phyloP scores from a whole-genome alignment of 257 asterid genomes.

The Solanum peruvianum region DNA sequence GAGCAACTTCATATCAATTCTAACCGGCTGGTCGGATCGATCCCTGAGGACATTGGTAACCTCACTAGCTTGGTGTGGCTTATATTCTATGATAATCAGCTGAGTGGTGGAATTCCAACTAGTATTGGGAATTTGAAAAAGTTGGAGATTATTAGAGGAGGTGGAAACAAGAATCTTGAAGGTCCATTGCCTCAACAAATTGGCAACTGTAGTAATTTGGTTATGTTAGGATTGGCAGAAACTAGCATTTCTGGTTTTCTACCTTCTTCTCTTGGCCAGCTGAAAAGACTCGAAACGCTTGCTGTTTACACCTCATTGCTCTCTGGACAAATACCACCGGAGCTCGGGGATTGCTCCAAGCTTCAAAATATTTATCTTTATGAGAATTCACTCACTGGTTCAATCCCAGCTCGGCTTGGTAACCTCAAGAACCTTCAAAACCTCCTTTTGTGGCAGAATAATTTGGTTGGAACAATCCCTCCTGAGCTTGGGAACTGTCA shows the following conservation, averaged over 20 bases:
- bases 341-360: conserved; percentile 44
- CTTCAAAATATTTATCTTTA: conserved; percentile 43
- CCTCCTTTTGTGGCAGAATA: conserved; percentile 64
- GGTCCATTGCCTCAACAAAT: conserved; percentile 57
- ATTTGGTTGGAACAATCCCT: conserved; percentile 48
- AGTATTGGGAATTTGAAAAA: conserved; percentile 43
- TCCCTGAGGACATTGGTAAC: conserved; percentile 43
- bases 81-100: conserved; percentile 50
- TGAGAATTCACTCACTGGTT: conserved; percentile 58
- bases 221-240: conserved; percentile 55
- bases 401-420: conserved; percentile 48
- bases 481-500: conserved; percentile 48
- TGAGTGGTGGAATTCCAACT: conserved; percentile 42
- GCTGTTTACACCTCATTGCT: conserved; percentile 61
- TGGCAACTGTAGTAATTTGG: conserved; percentile 50
- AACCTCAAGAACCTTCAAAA: conserved; percentile 32
- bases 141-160: conserved; percentile 51
- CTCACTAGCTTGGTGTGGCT: conserved; percentile 28
- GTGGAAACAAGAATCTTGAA: conserved; percentile 64
- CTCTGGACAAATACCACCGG: conserved; percentile 73
- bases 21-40: conserved; percentile 40
- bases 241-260: conserved; percentile 67
- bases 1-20: conserved; percentile 40
- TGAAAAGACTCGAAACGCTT: conserved; percentile 43
- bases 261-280: conserved; percentile 44